phyloP scores from a whole-genome alignment of 1,284 basidiomycete species.

The Albatrellus sp. region DNA sequence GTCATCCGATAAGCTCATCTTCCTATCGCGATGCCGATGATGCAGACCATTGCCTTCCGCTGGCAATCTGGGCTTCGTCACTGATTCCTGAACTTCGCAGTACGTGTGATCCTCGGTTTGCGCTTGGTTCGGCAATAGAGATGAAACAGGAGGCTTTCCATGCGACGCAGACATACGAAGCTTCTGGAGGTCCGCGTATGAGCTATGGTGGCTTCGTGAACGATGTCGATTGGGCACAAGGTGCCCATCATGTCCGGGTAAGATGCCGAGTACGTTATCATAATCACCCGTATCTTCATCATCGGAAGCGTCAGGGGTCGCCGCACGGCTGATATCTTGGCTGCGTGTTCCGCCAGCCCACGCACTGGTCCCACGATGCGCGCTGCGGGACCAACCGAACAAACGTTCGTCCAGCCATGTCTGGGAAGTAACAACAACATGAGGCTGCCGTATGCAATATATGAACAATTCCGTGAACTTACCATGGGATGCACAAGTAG shows the following conservation, averaged over 20 bases:
- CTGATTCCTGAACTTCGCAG: not conserved
- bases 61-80: constrained; percentile 7
- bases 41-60: constrained; percentile 28
- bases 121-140: constrained; percentile 1
- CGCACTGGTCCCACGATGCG: constrained; percentile 60
- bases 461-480: constrained; percentile 8
- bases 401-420: constrained; percentile 89
- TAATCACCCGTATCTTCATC: constrained; percentile 74
- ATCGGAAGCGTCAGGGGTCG: constrained; percentile 60
- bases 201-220: constrained; percentile 55
- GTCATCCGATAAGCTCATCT: constrained; percentile 48
- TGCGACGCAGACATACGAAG: constrained; percentile 27
- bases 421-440: constrained; percentile 19
- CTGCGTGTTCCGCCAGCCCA: constrained; percentile 48
- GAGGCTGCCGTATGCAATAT: not conserved
- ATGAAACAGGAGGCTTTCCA: not conserved
- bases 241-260: constrained; percentile 33
- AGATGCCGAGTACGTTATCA: constrained; percentile 59
- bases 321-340: constrained; percentile 49
- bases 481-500: constrained; percentile 74
- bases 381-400: constrained; percentile 82
- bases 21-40: constrained; percentile 38
- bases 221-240: constrained; percentile 22
- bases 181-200: constrained; percentile 69
- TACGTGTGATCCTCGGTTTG: not conserved